Percentiles rank a stretch among this genome's conserved stretches.
Evolutionary conservation across 23 red algal species (phyloP).

Genomic region (Gracilaria domingensis): DNA sequence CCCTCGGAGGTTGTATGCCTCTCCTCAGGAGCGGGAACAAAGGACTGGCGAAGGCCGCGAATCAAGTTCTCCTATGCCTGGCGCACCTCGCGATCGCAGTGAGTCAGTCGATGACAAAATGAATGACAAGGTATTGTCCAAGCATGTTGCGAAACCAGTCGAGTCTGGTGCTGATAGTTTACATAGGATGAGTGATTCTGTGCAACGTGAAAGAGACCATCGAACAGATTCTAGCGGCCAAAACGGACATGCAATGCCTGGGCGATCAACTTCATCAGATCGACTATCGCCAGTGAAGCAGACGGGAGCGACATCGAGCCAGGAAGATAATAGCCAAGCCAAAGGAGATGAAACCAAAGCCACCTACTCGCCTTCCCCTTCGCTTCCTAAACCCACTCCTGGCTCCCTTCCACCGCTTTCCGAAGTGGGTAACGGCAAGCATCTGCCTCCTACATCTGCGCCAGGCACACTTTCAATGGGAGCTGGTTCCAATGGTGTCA

Average conservation of each 20-base stretch:
- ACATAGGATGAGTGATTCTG: neutral
- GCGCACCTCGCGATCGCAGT: neutral
- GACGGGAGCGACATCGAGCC: neutral
- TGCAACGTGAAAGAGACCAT: neutral
- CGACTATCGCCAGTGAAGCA: neutral
- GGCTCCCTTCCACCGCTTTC: conserved; percentile 6
- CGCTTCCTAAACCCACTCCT: neutral
- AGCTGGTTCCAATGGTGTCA: neutral
- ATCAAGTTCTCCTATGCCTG: neutral
- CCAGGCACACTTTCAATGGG: neutral
- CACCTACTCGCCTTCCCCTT: neutral
- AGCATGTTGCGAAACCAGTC: neutral
- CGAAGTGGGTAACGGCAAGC: conserved; percentile 6
- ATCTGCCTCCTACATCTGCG: neutral
- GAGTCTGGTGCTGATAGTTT: neutral
- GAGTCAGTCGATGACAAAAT: neutral
- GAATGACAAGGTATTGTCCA: neutral
- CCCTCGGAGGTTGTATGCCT: neutral
- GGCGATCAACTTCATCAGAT: neutral
- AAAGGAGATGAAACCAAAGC: neutral
- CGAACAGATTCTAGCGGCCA: neutral
- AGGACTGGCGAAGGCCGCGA: neutral
- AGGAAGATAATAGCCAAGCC: neutral
- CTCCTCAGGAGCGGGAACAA: neutral
- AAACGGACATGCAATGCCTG: neutral